Conservation (phyloP, 1,284 basidiomycete genomes). For the Ceraceosorus guamensis region DNA sequence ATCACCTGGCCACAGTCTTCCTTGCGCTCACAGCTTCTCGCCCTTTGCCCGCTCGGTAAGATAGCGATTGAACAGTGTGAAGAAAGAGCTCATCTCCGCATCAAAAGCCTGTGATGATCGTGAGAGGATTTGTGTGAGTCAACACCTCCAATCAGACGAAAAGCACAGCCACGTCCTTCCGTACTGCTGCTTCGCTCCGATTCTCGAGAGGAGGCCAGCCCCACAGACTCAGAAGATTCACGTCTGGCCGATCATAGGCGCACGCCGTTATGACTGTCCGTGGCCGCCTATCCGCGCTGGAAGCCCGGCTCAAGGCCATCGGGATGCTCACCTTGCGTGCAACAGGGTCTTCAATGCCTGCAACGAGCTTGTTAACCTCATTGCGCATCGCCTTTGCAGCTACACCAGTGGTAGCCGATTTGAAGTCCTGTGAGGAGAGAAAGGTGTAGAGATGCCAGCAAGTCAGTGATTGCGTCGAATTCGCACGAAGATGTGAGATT, state of each 20-base stretch:
- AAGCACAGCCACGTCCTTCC: too few species aligned
- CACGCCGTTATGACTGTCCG: not conserved
- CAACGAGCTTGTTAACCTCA: constrained; percentile 88
- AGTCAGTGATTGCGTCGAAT: not conserved
- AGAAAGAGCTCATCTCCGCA: constrained; percentile 97
- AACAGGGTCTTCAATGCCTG: constrained; percentile 56
- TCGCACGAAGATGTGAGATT: not conserved
- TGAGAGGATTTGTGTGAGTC: too few species aligned
- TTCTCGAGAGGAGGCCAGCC: too few species aligned
- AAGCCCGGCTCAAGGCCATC: not conserved
- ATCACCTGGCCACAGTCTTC: not conserved
- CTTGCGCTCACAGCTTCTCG: constrained; percentile 70
- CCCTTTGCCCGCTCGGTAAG: constrained; percentile 89
- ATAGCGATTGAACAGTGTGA: constrained; percentile 97
- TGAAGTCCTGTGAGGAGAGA: constrained; percentile 61
- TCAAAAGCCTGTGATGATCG: constrained; percentile 68
- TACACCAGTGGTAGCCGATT: constrained; percentile 94
- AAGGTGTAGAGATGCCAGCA: not conserved
- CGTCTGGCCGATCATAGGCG: not conserved
- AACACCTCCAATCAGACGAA: too few species aligned
- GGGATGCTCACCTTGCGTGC: constrained; percentile 58
- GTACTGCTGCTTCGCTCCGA: too few species aligned
- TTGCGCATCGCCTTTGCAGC: constrained; percentile 98
- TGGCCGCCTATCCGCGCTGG: not conserved
- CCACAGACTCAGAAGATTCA: not conserved